Conservation (phyloP, 2,329 filamentous ascomycete species). For the Colletotrichum sansevieriae region DNA sequence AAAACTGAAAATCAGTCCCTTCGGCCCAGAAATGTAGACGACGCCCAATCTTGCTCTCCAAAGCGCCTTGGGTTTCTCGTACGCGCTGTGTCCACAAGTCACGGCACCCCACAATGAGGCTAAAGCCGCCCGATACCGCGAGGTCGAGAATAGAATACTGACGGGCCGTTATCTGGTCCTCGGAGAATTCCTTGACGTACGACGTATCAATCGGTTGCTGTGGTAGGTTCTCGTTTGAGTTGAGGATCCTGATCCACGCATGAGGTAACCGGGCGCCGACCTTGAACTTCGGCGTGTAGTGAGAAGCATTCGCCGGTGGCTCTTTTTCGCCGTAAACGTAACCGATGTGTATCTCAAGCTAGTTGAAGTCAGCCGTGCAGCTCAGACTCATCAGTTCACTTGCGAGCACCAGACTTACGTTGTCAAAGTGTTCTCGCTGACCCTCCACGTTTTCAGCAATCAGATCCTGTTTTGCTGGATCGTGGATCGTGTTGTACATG, state of each 20-base stretch:
- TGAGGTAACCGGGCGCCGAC: constrained; percentile 56
- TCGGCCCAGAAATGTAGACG: background rate
- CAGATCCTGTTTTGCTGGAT: constrained; percentile 47
- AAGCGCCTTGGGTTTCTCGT: background rate
- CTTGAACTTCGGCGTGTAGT: constrained; percentile 52
- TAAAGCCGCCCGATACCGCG: constrained; percentile 33
- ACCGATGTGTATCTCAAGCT: constrained; percentile 58
- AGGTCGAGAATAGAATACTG: constrained; percentile 54
- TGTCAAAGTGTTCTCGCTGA: constrained; percentile 58
- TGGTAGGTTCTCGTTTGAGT: background rate
- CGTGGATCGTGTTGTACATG: constrained; percentile 47
- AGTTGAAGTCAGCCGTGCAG: too few species aligned
- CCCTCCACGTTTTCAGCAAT: constrained; percentile 52
- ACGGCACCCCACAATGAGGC: background rate
- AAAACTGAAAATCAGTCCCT: constrained; percentile 13
- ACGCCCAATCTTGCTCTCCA: background rate
- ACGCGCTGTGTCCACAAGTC: constrained; percentile 13
- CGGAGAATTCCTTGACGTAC: constrained; percentile 50
- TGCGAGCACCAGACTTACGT: constrained; percentile 41
- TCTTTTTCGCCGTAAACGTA: constrained; percentile 55
- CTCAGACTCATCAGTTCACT: background rate
- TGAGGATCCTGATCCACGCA: constrained; percentile 50
- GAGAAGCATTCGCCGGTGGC: constrained; percentile 53
- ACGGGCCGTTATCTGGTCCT: constrained; percentile 44
- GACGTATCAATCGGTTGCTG: constrained; percentile 49